Base-by-base conservation (phyloP, 2,329 filamentous ascomycete genomes). In the Bipolaris bicolor region DNA sequence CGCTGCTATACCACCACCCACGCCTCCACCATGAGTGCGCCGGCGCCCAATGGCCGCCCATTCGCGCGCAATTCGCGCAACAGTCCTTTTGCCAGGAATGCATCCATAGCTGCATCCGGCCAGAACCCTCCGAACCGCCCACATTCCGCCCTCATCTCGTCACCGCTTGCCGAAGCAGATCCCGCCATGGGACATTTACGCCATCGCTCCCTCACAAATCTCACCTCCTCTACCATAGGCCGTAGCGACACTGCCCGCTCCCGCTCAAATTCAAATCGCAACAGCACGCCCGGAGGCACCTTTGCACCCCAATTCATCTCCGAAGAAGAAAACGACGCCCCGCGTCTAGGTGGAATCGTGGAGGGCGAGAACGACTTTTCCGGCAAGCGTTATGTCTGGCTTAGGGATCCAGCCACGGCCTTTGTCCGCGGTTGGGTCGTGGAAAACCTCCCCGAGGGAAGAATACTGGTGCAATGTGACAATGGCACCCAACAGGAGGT, bases 321-420 rank as follows among this genome's bases (percentile, higher is more conserved):
- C 0, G 92, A 96, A 63, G 91, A 93, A 63, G 81, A 90, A 76
- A 84, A 87, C 65, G 81, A 82, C 49, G 80, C 79, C 1, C 80
- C 81, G 29, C 83, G 86, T 58, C 81, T 87, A 29, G 80, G 83
- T 18, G 90, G 91, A 16, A 92, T 97, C 58, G 66, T 70, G 16
- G 96, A 99, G 78, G 95, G 95, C 62, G 94, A 97, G 73, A 98
- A 97, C 76, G 95, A 99, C 82, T 98, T 99, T 77, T 99, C 95
- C 0, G 96, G 95, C 55, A 98, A 96, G 80, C 87, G 95, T 81
- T 99, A 98, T 81, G 93, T 99, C 63, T 99, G 95, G 96, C 82
- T 99, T 73, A 91, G 90, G 77, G 93, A 99, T 78, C 83, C 91
- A 1, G 86, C 93, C 70, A 84, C 85, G 53, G 95, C 95, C 1